Evolutionary conservation across 2,329 filamentous ascomycete genomes (phyloP).

Genomic region (Pezicula carpinea): DNA sequence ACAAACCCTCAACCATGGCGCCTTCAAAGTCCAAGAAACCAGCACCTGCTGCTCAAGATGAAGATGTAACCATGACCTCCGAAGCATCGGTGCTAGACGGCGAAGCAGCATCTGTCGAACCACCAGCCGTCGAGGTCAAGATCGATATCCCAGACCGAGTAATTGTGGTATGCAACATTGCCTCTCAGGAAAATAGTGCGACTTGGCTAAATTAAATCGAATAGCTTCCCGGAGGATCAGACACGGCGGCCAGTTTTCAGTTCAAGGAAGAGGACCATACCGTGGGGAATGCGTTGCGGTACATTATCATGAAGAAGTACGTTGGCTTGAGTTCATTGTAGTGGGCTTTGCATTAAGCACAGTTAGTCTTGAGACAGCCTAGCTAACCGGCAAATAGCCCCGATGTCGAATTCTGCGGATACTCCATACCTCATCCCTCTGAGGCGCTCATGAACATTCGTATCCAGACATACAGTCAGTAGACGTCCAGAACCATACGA

Average conservation of each 20-base stretch:
- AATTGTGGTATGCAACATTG: not conserved
- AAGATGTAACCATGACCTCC: conserved; percentile 23
- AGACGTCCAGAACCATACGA: not conserved
- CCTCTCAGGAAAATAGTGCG: not conserved
- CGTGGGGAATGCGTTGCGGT: conserved; percentile 87
- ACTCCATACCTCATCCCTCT: conserved; percentile 94
- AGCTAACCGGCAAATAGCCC: conserved; percentile 52
- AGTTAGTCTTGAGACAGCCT: not conserved
- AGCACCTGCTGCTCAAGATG: conserved; percentile 10
- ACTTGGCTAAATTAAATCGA: not conserved
- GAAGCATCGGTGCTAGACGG: conserved; percentile 14
- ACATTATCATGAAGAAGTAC: conserved; percentile 98
- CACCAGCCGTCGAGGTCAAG: conserved; percentile 2
- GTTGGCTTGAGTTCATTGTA: conserved; percentile 22
- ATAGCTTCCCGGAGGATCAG: conserved; percentile 78
- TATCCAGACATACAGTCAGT: conserved; percentile 92
- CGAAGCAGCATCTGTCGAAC: conserved; percentile 1
- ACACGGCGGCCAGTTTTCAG: conserved; percentile 90
- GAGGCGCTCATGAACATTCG: conserved; percentile 95
- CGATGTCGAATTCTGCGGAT: conserved; percentile 95
- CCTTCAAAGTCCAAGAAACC: conserved; percentile 16
- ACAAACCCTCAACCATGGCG: conserved; percentile 12
- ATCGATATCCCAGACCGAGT: conserved; percentile 20
- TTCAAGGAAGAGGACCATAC: conserved; percentile 94
- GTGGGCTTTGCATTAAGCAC: too few relatives aligned